Base-by-base conservation (phyloP, 169 alveolate species). In the Plasmodium berghei region DNA sequence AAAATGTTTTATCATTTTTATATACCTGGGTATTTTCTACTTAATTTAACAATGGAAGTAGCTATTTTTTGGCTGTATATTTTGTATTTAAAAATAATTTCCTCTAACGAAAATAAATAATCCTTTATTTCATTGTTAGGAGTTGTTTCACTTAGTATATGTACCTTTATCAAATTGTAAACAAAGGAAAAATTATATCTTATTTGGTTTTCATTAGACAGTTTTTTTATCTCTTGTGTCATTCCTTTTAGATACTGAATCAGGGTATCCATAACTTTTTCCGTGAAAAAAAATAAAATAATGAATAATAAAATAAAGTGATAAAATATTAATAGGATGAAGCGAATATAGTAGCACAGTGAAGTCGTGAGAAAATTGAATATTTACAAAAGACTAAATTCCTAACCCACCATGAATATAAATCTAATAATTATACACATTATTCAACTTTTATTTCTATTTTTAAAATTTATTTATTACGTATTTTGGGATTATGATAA, bases 401-500 rank as follows among this genome's bases (percentile, higher is more conserved):
- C 1, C 14, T 16, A 52, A 14, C 20, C n/a, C 67, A 58, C n/a
- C 42, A n/a, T 16, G 3, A 34, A 34, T 34, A 24, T 58, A 58
- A 18, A 58, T 16, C 5, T 10, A 58, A 52, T 52, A 12, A 52
- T 52, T 52, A 0, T 52, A 12, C 59, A 52, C 14, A 5, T 52
- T 52, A 14, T 52, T 16, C 59, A 12, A 14, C 3, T 61, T 14
- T 62, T 26, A 12, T 61, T 10, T 42, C 22, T 40, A 46, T 28
- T 46, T 20, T 48, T 70, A 14, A 61, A 28, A 34, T 49, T 63
- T 16, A 26, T 45, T 52, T 18, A 80, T 83, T 83, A 83, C 90
- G 85, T 83, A 83, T 83, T 71, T 67, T 83, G 55, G 67, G 85
- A 28, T 83, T 83, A 55, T 66, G n/a, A 16, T 83, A 83, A 56